Evolutionary conservation across 768 basidiomycete species (phyloP), one percentile per base, ranked within the genome.

Genomic region (Russula foetens): DNA sequence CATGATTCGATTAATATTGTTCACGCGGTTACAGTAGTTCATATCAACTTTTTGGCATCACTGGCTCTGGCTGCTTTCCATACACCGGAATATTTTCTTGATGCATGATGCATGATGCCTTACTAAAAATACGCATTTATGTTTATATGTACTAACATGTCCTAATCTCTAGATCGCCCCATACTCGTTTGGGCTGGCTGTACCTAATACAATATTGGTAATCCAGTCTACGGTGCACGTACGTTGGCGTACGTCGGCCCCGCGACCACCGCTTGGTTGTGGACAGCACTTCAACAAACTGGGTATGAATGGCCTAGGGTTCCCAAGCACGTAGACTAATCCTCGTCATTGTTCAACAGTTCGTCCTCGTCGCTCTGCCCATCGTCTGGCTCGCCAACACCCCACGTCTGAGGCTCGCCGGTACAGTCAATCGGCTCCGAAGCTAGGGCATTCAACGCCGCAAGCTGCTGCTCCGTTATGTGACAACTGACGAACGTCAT

Each of bases 401-500:
- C 63, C 41, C 43, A 57, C 14, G 55, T 62, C 1, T 57, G 24
- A 17, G 63, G 50, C n/a, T 56, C 50, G 23, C 63, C 63, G 14
- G 2, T 33, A 43, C 45, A 56, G 33, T 28, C 15, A 17, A 64
- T 28, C 5, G 21, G 19, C 3, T 21, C 49, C 26, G 23, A 38
- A 8, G 48, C n/a, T 33, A 62, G 17, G 8, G 38, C 21, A 33
- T 62, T 35, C 50, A 64, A 61, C 17, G 12, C 24, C 8, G 43
- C 60, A 17, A 62, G 45, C 44, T 62, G 63, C 33, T 9, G 43
- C 12, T 41, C 28, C 28, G 63, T 63, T 14, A 63, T 47, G 28
- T 63, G n/a, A 61, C 63, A 63, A 1, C 11, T 1, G 15, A 21
- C 4, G 29, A 63, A 45, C 4, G 12, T 11, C 12, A 63, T 52